A percentile compares a stretch with the other conserved stretches of the same genome.
Evolutionary conservation across 768 basidiomycete genomes (phyloP).

Genomic region (Panus rudis): DNA sequence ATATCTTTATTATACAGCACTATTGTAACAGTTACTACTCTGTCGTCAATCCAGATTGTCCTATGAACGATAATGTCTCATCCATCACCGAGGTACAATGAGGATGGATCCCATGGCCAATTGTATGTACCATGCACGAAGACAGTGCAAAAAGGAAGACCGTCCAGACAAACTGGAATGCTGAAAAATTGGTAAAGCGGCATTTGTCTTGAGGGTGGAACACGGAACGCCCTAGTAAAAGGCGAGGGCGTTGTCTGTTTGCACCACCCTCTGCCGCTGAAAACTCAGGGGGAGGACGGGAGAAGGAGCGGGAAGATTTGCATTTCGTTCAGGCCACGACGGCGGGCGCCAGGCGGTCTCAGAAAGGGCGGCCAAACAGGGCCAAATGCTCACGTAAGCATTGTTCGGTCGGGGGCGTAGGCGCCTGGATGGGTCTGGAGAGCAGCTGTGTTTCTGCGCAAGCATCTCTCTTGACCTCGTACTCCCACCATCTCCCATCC

Average conservation of each 20-base stretch:
- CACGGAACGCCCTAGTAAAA: slow-evolving; percentile 61
- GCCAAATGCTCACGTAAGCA: slow-evolving; percentile 11
- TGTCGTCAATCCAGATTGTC: neutral
- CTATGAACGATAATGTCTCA: neutral
- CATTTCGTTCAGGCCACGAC: slow-evolving; percentile 10
- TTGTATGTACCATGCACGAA: neutral
- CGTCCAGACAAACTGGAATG: slow-evolving; percentile 26
- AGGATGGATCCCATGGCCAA: slow-evolving; percentile 1
- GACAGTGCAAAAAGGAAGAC: slow-evolving; percentile 10
- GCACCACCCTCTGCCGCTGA: slow-evolving; percentile 40
- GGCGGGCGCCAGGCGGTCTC: neutral
- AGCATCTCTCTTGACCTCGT: neutral
- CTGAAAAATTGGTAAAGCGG: slow-evolving; percentile 48
- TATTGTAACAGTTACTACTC: neutral
- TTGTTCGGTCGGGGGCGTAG: slow-evolving; percentile 8
- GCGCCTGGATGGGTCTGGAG: slow-evolving; percentile 2
- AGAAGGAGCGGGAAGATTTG: slow-evolving; percentile 1
- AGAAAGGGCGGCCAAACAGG: slow-evolving; percentile 11
- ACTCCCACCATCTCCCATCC: slow-evolving; percentile 3
- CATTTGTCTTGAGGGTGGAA: slow-evolving; percentile 36
- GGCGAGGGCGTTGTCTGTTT: slow-evolving; percentile 54
- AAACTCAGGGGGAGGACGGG: accelerated
- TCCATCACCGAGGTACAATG: neutral
- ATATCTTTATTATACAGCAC: too few relatives aligned
- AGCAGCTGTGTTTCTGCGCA: slow-evolving; percentile 3